Percentiles rank a stretch among this genome's conserved stretches.
These are phyloP conservation scores for Byssochlamys sp. DNA, from an alignment of 2,329 filamentous ascomycete species.

Conservation along the genomic window DNA sequence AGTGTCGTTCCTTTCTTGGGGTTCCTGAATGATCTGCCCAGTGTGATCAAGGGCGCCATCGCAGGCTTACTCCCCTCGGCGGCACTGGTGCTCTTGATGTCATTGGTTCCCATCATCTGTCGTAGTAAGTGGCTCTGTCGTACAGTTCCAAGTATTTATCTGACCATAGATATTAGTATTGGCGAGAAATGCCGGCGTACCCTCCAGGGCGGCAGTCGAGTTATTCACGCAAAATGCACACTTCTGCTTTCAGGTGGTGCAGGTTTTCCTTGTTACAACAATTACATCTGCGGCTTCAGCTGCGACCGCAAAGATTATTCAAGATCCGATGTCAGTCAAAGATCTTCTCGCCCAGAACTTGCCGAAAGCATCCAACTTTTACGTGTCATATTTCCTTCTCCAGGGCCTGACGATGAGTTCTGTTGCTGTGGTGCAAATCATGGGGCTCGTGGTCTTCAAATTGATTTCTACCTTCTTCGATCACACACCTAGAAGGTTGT, in stretches of 20 bases:
- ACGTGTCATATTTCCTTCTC: constrained; percentile 87
- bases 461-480: constrained; percentile 64
- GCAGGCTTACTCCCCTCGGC: constrained; percentile 75
- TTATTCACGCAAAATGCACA: constrained; percentile 84
- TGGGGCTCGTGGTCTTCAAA: constrained; percentile 62
- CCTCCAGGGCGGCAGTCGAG: constrained; percentile 69
- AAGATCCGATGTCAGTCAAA: constrained; percentile 56
- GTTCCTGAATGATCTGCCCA: constrained; percentile 66
- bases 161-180: constrained; percentile 43
- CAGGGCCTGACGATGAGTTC: constrained; percentile 74
- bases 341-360: constrained; percentile 62
- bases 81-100: constrained; percentile 72
- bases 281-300: constrained; percentile 71
- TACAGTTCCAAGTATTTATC: constrained; percentile 5
- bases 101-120: constrained; percentile 72
- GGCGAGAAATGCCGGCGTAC: constrained; percentile 69
- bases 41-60: constrained; percentile 63
- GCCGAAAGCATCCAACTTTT: constrained; percentile 84
- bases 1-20: constrained; percentile 49
- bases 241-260: constrained; percentile 63
- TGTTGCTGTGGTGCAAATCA: constrained; percentile 61
- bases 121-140: constrained; percentile 45
- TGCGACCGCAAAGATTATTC: constrained; percentile 54
- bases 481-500: constrained; percentile 62
- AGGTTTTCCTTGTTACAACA: constrained; percentile 83